phyloP scores from a whole-genome alignment of 2,329 filamentous ascomycete species.

The Aspergillus flavus region DNA sequence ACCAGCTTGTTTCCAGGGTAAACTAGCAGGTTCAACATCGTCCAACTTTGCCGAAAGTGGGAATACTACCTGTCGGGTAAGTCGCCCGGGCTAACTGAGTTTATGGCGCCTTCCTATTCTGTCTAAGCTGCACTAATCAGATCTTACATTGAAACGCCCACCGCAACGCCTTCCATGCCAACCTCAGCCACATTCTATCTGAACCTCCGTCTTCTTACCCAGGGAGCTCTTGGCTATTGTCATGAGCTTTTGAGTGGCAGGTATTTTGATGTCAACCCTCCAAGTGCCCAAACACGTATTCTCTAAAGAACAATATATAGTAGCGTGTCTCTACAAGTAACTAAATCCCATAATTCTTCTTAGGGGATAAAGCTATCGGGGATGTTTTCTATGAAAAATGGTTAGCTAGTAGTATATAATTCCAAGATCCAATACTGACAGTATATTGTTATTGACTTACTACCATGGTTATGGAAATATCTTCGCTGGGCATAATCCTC shows the following conservation, averaged over 20 bases:
- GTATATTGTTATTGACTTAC: not conserved
- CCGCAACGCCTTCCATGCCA: not conserved
- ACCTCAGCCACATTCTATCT: not conserved
- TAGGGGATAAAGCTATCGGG: not conserved
- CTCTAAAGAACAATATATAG: not conserved
- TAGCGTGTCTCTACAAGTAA: not conserved
- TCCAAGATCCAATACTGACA: not conserved
- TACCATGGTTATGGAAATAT: not conserved
- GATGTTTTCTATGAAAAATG: not conserved
- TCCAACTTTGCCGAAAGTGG: not conserved
- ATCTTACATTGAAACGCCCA: too few species aligned
- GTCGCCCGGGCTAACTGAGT: not conserved
- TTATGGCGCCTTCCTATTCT: not conserved
- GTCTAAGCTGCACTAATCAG: too few species aligned
- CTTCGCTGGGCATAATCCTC: not conserved
- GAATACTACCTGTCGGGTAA: not conserved
- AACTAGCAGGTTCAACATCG: not conserved
- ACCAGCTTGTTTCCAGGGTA: not conserved
- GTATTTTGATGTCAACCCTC: not conserved
- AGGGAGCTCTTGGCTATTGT: not conserved
- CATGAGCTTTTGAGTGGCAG: not conserved
- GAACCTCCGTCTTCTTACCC: not conserved
- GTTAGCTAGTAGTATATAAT: not conserved
- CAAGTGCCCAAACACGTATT: not conserved
- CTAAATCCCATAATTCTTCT: not conserved